These are phyloP conservation scores for Colletotrichum chrysophilum DNA, from an alignment of 2,329 filamentous ascomycete genomes.

Conservation along the genomic window DNA sequence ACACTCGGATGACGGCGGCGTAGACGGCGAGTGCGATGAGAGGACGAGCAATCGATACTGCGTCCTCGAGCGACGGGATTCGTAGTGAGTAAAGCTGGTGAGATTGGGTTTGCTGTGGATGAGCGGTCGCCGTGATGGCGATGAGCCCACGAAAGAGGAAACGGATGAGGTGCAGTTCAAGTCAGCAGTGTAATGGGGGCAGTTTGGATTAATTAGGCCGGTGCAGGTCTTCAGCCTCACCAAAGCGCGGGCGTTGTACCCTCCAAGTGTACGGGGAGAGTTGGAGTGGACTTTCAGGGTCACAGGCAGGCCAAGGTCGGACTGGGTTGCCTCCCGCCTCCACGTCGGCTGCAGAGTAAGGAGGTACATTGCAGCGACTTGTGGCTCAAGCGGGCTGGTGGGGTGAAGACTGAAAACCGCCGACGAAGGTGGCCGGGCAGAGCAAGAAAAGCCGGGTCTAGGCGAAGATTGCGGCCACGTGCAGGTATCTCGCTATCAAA, in stretches of 20 bases:
- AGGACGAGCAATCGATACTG: neutral
- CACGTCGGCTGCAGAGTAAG: slow-evolving; percentile 4
- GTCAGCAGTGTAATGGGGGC: slow-evolving; percentile 14
- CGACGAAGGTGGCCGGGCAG: neutral
- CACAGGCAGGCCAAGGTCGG: neutral
- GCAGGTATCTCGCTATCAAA: slow-evolving; percentile 13
- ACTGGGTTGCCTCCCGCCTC: slow-evolving; percentile 23
- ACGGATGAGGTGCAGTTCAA: slow-evolving; percentile 15
- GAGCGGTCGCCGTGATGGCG: slow-evolving; percentile 23
- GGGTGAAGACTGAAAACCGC: neutral
- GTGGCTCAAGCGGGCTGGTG: slow-evolving; percentile 3
- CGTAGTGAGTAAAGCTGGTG: neutral
- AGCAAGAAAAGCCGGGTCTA: neutral
- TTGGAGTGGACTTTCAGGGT: neutral
- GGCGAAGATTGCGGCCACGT: neutral
- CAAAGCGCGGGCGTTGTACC: neutral
- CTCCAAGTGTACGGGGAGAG: neutral
- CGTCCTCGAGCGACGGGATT: neutral
- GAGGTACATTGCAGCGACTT: neutral
- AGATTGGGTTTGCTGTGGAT: neutral
- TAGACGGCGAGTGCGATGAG: neutral
- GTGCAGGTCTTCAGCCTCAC: slow-evolving; percentile 19
- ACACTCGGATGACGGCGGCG: slow-evolving; percentile 14
- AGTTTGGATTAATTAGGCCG: slow-evolving; percentile 22
- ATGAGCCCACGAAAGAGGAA: slow-evolving; percentile 22